A percentile compares a stretch with the other conserved stretches of the same genome.
These are phyloP conservation scores for Pleurotus pulmonarius DNA, from an alignment of 768 basidiomycete genomes.

Conservation along the genomic window DNA sequence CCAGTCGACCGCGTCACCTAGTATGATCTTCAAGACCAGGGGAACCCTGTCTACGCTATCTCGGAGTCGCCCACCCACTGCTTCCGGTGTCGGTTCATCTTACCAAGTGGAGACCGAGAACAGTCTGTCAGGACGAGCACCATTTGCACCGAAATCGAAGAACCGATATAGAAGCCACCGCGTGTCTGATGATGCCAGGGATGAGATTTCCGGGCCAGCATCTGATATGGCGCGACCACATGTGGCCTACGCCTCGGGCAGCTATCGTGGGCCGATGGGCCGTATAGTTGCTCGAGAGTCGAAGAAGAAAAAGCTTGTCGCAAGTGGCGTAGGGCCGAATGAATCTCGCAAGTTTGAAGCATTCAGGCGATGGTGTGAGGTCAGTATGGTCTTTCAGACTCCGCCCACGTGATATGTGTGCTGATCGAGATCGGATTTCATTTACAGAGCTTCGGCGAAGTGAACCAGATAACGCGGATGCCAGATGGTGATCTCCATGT, in stretches of 20 bases:
- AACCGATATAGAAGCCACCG: conserved; percentile 9
- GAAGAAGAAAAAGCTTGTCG: conserved; percentile 62
- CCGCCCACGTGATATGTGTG: not conserved
- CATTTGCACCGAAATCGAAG: conserved; percentile 15
- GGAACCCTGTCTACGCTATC: conserved; percentile 3
- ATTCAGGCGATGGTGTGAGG: conserved; percentile 75
- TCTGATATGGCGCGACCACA: conserved; percentile 24
- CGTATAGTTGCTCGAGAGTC: conserved; percentile 37
- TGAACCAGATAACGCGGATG: conserved; percentile 68
- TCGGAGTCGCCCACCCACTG: conserved; percentile 14
- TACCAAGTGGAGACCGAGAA: conserved; percentile 5
- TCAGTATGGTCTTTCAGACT: conserved; percentile 22
- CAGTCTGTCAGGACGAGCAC: conserved; percentile 12
- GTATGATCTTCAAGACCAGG: conserved; percentile 1
- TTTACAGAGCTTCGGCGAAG: conserved; percentile 69
- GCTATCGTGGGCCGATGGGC: conserved; percentile 23
- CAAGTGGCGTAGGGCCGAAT: conserved; percentile 61
- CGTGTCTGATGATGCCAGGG: not conserved
- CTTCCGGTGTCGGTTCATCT: conserved; percentile 12
- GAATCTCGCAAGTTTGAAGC: conserved; percentile 66
- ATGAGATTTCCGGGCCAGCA: not conserved
- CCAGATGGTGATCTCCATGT: conserved; percentile 79
- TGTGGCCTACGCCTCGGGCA: conserved; percentile 28
- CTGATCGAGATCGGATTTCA: conserved; percentile 6
- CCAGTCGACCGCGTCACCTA: conserved; percentile 20